A percentile compares a stretch with the other conserved stretches of the same genome.
Conservation (phyloP, 192 early-diverging fungal genomes). For the Umbelopsis vinacea region DNA sequence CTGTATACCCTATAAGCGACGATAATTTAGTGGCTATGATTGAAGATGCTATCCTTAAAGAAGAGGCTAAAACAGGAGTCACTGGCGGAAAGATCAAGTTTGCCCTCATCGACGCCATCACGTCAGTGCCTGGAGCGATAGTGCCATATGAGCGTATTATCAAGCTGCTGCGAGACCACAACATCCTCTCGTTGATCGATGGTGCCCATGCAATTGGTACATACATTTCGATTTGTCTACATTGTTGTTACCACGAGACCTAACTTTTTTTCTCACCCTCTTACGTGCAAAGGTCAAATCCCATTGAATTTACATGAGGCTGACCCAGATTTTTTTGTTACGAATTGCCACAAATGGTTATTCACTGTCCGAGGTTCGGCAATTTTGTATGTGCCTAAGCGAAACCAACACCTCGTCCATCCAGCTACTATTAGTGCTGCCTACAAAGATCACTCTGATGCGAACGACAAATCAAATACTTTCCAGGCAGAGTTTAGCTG, state of each 20-base stretch:
- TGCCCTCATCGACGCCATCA: constrained; percentile 61
- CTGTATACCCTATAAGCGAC: constrained; percentile 55
- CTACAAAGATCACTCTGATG: constrained; percentile 33
- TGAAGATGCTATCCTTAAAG: constrained; percentile 39
- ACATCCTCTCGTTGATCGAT: constrained; percentile 64
- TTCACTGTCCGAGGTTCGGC: constrained; percentile 58
- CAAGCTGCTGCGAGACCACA: constrained; percentile 45
- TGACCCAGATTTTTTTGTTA: constrained; percentile 70
- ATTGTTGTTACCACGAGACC: neutral
- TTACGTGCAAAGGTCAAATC: constrained; percentile 53
- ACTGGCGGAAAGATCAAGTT: constrained; percentile 41
- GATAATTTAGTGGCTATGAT: constrained; percentile 43
- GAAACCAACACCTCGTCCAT: constrained; percentile 54
- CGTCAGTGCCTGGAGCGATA: constrained; percentile 53
- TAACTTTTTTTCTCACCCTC: neutral
- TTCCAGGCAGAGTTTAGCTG: constrained; percentile 55
- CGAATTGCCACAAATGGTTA: constrained; percentile 74
- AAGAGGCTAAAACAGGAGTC: constrained; percentile 33
- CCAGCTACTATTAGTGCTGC: constrained; percentile 47
- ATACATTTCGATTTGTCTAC: neutral
- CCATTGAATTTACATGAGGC: constrained; percentile 56
- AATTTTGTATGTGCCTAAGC: constrained; percentile 56
- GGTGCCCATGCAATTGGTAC: constrained; percentile 66
- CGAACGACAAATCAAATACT: constrained; percentile 25
- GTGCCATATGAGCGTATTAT: constrained; percentile 50